phyloP scores from a whole-genome alignment of 2,329 filamentous ascomycete genomes.

The Cryphonectria naterciae region DNA sequence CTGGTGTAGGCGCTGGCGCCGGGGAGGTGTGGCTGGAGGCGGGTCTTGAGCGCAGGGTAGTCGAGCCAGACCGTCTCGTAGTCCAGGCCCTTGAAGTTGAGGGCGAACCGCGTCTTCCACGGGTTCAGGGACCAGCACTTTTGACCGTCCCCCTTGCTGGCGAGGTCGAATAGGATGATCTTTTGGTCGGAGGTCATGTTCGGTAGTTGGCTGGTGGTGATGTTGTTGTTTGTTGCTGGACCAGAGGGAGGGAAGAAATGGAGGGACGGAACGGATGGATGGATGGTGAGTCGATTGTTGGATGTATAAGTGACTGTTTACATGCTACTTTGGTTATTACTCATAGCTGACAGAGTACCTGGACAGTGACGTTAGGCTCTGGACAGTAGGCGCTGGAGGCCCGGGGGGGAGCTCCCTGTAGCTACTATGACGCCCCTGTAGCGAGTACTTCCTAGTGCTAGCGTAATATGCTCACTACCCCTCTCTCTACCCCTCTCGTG shows the following conservation, averaged over 20 bases:
- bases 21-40: conserved; percentile 55
- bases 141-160: conserved; percentile 53
- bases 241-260: no score
- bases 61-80: conserved; percentile 73
- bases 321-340: neutral
- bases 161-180: conserved; percentile 65
- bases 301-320: neutral
- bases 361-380: neutral
- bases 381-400: no score
- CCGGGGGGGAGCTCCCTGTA: no score
- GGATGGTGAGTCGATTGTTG: neutral
- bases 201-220: neutral
- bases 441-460: neutral
- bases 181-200: conserved; percentile 39
- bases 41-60: conserved; percentile 66
- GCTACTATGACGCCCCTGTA: neutral
- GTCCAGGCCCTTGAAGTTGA: conserved; percentile 70
- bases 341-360: no score
- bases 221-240: neutral
- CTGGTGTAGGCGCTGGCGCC: conserved; percentile 52
- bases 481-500: neutral
- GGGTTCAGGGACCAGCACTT: conserved; percentile 68
- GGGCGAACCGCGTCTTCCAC: conserved; percentile 69
- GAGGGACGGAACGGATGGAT: neutral
- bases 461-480: neutral